These are phyloP conservation scores for Fragaria nilgerrensis DNA, from an alignment of 306 rosid species.

Conservation along the genomic window DNA sequence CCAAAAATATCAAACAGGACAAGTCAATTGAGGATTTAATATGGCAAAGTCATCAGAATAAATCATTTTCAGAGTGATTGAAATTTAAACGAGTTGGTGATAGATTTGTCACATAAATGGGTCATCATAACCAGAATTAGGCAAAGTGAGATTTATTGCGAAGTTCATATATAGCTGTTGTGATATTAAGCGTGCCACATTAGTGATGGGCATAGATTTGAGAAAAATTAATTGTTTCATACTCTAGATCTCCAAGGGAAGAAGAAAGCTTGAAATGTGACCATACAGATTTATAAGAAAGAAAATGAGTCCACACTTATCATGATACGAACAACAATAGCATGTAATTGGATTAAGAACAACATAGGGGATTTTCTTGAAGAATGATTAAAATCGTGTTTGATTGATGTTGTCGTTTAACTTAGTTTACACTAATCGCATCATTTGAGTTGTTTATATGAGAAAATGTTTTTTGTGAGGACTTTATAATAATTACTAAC, in stretches of 20 bases:
- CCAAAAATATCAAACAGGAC: not conserved
- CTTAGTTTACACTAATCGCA: too few species aligned
- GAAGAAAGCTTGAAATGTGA: not conserved
- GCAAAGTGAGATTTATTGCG: constrained; percentile 27
- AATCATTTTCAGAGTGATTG: not conserved
- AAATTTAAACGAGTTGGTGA: constrained; percentile 12
- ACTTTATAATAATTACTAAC: too few species aligned
- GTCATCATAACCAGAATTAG: constrained; percentile 10
- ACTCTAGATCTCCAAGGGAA: not conserved
- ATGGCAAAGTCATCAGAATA: not conserved
- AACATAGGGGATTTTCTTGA: not conserved
- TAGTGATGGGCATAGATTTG: not conserved
- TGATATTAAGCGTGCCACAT: constrained; percentile 25
- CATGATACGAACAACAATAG: not conserved
- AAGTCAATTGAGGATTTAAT: not conserved
- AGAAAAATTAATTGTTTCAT: not conserved
- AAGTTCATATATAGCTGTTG: constrained; percentile 19
- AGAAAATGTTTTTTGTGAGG: too few species aligned
- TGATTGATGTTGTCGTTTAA: too few species aligned
- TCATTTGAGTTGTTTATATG: too few species aligned
- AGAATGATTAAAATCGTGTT: too few species aligned
- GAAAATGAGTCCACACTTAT: not conserved
- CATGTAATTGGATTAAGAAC: not conserved
- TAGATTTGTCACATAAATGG: constrained; percentile 3
- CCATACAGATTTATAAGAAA: not conserved